Percentiles rank a stretch among this genome's conserved stretches.
Evolutionary conservation across 1,284 basidiomycete species (phyloP).

Genomic region (Paramarasmius palmivorus): DNA sequence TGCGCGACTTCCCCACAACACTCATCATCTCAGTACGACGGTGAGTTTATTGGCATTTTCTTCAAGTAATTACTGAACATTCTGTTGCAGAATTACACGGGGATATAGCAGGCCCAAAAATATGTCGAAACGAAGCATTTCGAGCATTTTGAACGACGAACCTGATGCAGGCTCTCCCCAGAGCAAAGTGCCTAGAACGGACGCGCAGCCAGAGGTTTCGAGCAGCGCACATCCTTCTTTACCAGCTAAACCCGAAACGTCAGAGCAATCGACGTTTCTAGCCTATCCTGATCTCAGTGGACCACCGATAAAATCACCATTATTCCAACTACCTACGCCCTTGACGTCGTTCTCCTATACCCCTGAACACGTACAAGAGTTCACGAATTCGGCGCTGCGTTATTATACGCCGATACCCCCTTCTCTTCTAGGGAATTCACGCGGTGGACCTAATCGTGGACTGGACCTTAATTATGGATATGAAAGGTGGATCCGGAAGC

Average conservation of each 20-base stretch:
- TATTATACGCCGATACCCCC: constrained; percentile 47
- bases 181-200: no score
- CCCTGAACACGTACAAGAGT: constrained; percentile 52
- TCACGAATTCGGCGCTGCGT: constrained; percentile 65
- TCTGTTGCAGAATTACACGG: no score
- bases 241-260: neutral
- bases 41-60: no score
- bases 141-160: no score
- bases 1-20: no score
- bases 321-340: constrained; percentile 62
- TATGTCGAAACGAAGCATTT: no score
- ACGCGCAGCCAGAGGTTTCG: no score
- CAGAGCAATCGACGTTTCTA: neutral
- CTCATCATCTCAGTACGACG: no score
- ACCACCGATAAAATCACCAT: constrained; percentile 31
- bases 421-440: neutral
- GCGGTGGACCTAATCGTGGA: constrained; percentile 51
- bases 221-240: neutral
- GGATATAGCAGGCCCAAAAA: no score
- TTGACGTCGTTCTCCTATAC: constrained; percentile 71
- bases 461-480: constrained; percentile 68
- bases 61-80: no score
- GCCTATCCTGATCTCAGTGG: constrained; percentile 15
- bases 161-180: no score
- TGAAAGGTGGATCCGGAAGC: constrained; percentile 66